These are phyloP conservation scores for Pilasporangium apinafurcum DNA, from an alignment of 352 stramenopile genomes.

Conservation along the genomic window DNA sequence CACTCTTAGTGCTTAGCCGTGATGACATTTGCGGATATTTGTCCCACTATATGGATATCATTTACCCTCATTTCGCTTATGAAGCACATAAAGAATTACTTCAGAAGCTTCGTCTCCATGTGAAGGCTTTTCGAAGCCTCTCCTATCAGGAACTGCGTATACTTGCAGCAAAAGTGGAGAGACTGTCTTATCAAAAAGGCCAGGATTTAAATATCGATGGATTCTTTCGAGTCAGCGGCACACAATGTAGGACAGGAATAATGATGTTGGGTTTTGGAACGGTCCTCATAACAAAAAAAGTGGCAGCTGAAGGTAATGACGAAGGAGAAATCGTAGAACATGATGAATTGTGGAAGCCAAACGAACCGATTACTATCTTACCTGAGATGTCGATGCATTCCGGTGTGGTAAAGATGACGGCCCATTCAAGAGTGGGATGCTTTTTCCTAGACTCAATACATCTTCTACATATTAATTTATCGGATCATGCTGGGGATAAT, in stretches of 20 bases:
- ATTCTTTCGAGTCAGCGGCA: conserved; percentile 9
- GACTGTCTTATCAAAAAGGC: conserved; percentile 26
- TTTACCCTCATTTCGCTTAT: conserved; percentile 47
- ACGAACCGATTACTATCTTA: conserved; percentile 21
- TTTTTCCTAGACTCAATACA: conserved; percentile 61
- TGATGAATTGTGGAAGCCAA: conserved; percentile 22
- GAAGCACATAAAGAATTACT: conserved; percentile 48
- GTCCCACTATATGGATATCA: conserved; percentile 59
- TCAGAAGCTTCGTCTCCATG: conserved; percentile 22
- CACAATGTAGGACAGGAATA: conserved; percentile 17
- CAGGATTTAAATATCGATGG: conserved; percentile 42
- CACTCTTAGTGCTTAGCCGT: conserved; percentile 40
- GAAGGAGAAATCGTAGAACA: conserved; percentile 7
- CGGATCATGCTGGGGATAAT: conserved; percentile 13
- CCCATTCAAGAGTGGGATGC: conserved; percentile 38
- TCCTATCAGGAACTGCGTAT: conserved; percentile 52
- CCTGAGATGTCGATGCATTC: conserved; percentile 8
- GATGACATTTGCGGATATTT: conserved; percentile 58
- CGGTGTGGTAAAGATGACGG: conserved; percentile 22
- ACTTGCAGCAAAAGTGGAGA: conserved; percentile 34
- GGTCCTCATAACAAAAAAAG: conserved; percentile 11
- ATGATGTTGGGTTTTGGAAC: conserved; percentile 22
- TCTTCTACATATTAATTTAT: no score
- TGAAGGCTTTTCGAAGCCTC: conserved; percentile 33
- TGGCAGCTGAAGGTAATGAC: conserved; percentile 1